phyloP scores from a whole-genome alignment of 768 basidiomycete species.

The Termitomyces sp. region DNA sequence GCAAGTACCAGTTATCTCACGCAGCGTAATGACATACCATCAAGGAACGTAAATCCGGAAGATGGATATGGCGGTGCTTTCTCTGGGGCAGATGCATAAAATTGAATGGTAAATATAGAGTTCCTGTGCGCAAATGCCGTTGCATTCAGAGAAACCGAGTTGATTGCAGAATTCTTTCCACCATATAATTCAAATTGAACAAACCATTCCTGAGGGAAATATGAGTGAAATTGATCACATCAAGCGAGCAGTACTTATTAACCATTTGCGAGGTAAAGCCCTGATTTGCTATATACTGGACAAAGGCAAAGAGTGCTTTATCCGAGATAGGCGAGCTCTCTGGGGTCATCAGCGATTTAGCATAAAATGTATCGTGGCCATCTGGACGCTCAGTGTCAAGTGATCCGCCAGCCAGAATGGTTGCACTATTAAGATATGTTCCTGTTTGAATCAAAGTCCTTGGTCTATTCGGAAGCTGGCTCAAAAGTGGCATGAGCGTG shows the following conservation, averaged over 20 bases:
- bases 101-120: conserved; percentile 44
- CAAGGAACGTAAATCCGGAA: conserved; percentile 41
- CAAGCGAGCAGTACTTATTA: not conserved
- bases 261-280: conserved; percentile 29
- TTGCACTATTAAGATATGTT: not conserved
- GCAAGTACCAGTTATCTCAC: conserved; percentile 19
- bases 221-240: not conserved
- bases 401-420: not conserved
- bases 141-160: conserved; percentile 32
- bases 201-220: conserved; percentile 27
- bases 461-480: not conserved
- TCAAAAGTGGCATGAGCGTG: not conserved
- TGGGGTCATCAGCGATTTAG: conserved; percentile 30
- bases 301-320: conserved; percentile 22
- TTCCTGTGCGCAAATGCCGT: conserved; percentile 45
- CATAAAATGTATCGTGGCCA: conserved; percentile 29
- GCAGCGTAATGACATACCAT: conserved; percentile 20
- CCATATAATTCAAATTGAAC: conserved; percentile 43
- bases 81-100: conserved; percentile 42
- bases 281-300: conserved; percentile 19
- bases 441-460: not conserved
- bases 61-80: conserved; percentile 39
- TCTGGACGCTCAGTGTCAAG: conserved; percentile 21
- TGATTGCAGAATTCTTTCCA: conserved; percentile 43
- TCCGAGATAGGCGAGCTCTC: conserved; percentile 25